Conservation (phyloP, 2,329 filamentous ascomycete species). For the Cordyceps cicadae region DNA sequence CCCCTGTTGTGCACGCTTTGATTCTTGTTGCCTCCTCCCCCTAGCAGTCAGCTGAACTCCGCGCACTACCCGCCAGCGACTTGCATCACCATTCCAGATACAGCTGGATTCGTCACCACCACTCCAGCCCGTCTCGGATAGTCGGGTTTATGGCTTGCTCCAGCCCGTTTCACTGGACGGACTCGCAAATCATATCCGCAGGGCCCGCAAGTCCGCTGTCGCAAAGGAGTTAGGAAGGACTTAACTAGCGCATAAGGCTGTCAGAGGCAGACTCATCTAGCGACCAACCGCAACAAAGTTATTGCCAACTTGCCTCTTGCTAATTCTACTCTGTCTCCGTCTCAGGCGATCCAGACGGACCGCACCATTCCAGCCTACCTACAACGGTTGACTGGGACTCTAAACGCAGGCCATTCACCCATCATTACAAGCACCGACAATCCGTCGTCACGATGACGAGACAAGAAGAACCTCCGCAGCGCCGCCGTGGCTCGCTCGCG, state of each 20-base stretch:
- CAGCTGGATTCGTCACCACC: background rate
- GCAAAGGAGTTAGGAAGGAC: background rate
- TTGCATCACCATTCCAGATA: no score
- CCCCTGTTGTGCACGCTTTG: background rate
- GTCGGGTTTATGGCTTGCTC: background rate
- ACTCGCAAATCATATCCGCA: constrained; percentile 4
- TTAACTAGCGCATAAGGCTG: constrained; percentile 6
- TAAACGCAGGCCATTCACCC: background rate
- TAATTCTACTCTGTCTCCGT: background rate
- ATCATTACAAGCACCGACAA: background rate
- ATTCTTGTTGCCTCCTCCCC: background rate
- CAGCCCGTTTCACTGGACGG: background rate
- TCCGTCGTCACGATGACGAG: background rate
- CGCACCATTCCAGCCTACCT: background rate
- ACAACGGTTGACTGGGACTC: no score
- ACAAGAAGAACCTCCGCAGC: background rate
- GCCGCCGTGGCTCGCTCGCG: background rate
- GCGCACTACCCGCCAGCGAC: background rate
- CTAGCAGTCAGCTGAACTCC: background rate
- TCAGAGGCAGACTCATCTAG: constrained; percentile 18
- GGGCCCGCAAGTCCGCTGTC: constrained; percentile 2
- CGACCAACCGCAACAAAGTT: background rate
- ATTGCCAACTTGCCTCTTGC: background rate
- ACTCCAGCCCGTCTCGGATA: background rate
- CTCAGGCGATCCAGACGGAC: background rate